Evolutionary conservation across 2,329 filamentous ascomycete genomes (phyloP).

Genomic region (Triangularia setosa): DNA sequence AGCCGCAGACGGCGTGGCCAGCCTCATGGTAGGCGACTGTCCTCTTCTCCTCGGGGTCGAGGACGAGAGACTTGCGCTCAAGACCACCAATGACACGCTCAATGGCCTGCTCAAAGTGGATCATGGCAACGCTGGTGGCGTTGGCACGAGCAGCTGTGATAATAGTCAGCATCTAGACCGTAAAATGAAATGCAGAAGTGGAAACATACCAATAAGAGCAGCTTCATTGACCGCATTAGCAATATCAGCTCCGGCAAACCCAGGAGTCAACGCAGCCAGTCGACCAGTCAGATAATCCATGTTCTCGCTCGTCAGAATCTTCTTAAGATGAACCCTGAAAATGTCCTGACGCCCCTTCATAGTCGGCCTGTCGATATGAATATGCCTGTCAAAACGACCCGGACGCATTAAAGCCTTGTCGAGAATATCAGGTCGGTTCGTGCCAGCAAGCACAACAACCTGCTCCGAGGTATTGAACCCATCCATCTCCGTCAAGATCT

Average conservation of each 20-base stretch:
- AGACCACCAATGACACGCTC: constrained; percentile 95
- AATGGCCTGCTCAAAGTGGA: constrained; percentile 94
- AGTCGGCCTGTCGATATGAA: constrained; percentile 88
- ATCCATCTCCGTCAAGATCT: constrained; percentile 99
- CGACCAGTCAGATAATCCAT: constrained; percentile 83
- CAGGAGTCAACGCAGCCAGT: constrained; percentile 86
- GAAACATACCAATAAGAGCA: constrained; percentile 80
- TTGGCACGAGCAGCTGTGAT: constrained; percentile 76
- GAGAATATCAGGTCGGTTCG: constrained; percentile 89
- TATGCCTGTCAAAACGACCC: constrained; percentile 95
- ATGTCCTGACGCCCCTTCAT: constrained; percentile 97
- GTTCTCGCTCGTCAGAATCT: constrained; percentile 91
- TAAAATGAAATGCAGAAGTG: neutral
- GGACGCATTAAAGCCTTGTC: constrained; percentile 96
- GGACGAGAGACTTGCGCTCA: constrained; percentile 94
- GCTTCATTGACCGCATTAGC: constrained; percentile 98
- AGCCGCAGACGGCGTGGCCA: constrained; percentile 95
- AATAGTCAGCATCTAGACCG: constrained; percentile 38
- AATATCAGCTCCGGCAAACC: constrained; percentile 96
- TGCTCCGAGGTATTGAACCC: constrained; percentile 97
- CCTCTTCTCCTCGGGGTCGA: constrained; percentile 85
- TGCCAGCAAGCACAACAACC: constrained; percentile 93
- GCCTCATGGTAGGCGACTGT: constrained; percentile 65
- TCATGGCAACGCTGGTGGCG: constrained; percentile 77
- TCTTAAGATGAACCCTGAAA: constrained; percentile 88